A percentile compares a stretch with the other conserved stretches of the same genome.
phyloP scores from a whole-genome alignment of 116 monocot species.

The Trichopus zeylanicus region DNA sequence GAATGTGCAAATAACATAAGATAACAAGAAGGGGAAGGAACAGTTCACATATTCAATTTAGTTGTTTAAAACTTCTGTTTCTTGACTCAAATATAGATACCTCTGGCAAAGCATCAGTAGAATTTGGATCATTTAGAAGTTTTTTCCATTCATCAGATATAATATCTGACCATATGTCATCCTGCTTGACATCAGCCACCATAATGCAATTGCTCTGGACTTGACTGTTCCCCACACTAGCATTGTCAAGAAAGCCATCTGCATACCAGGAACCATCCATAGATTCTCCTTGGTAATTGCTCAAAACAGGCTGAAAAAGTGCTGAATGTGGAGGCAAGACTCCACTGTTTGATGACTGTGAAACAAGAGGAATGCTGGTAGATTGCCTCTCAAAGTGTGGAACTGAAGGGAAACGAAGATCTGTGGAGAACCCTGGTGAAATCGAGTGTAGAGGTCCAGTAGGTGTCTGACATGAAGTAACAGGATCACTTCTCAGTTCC shows the following conservation, averaged over 20 bases:
- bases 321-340: constrained; percentile 22
- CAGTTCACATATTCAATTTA: not conserved
- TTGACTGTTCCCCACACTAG: constrained; percentile 23
- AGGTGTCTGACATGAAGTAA: constrained; percentile 24
- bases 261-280: constrained; percentile 34
- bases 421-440: constrained; percentile 33
- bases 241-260: constrained; percentile 36
- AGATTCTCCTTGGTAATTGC: constrained; percentile 26
- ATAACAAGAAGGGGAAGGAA: not conserved
- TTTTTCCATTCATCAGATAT: constrained; percentile 76
- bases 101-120: constrained; percentile 37
- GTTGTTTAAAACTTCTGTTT: not conserved
- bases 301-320: constrained; percentile 31
- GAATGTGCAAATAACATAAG: not conserved
- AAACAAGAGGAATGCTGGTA: constrained; percentile 20
- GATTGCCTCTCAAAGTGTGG: constrained; percentile 15
- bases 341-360: constrained; percentile 29
- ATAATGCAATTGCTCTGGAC: constrained; percentile 21
- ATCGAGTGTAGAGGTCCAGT: constrained; percentile 55
- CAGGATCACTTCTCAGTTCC: constrained; percentile 26
- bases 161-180: constrained; percentile 64
- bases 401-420: constrained; percentile 41
- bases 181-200: constrained; percentile 55
- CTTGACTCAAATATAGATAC: constrained; percentile 17
- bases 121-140: constrained; percentile 43